Conservation (phyloP, 2,329 filamentous ascomycete species). For the Aspergillus ochraceoroseus region DNA sequence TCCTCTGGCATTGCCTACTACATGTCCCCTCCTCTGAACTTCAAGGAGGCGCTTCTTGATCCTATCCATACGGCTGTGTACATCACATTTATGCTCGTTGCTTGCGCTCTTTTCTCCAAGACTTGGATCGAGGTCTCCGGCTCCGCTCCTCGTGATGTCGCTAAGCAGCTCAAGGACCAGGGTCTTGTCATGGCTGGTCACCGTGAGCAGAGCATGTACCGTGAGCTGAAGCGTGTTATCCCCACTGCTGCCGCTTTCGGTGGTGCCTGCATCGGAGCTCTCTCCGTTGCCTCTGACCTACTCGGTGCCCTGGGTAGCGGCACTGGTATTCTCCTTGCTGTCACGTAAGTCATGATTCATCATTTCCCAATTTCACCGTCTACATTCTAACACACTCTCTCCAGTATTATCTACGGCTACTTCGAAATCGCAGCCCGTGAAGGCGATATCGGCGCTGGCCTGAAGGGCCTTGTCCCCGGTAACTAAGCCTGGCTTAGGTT, state of each 20-base stretch:
- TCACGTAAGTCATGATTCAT: slow-evolving; percentile 68
- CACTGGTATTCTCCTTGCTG: slow-evolving; percentile 95
- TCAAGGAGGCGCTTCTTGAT: slow-evolving; percentile 93
- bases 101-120: slow-evolving; percentile 98
- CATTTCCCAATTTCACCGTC: not conserved
- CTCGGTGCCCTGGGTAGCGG: slow-evolving; percentile 93
- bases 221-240: slow-evolving; percentile 98
- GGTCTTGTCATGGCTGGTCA: slow-evolving; percentile 99
- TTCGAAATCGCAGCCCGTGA: slow-evolving; percentile 99
- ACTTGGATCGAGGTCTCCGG: slow-evolving; percentile 99
- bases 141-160: slow-evolving; percentile 93
- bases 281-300: slow-evolving; percentile 92
- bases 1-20: slow-evolving; percentile 95
- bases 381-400: slow-evolving; percentile 29
- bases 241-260: slow-evolving; percentile 97
- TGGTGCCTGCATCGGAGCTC: slow-evolving; percentile 96
- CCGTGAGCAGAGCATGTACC: slow-evolving; percentile 99
- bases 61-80: slow-evolving; percentile 95
- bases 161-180: slow-evolving; percentile 99
- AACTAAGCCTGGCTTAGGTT: slow-evolving; percentile 33
- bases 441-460: slow-evolving; percentile 75
- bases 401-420: slow-evolving; percentile 96
- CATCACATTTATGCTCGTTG: slow-evolving; percentile 95
- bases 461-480: slow-evolving; percentile 60
- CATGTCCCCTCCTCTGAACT: slow-evolving; percentile 97